Percentiles rank a stretch among this genome's conserved stretches.
Conservation (phyloP, 2,329 filamentous ascomycete genomes). For the Cercospora citrullina region DNA sequence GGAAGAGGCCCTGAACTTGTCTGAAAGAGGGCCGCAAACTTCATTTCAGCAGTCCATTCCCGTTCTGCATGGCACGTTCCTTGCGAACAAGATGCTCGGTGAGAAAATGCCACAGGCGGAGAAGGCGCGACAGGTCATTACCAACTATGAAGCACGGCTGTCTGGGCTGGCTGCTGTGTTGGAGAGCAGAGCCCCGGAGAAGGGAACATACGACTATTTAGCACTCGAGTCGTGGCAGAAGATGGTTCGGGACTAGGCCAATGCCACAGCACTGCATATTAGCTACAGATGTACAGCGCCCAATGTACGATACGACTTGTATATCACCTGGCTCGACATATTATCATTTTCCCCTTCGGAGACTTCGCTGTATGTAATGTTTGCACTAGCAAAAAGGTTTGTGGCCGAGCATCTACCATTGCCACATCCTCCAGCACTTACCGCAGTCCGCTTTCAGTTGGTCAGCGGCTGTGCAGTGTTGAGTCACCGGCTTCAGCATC, state of each 20-base stretch:
- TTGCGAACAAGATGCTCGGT: conserved; percentile 45
- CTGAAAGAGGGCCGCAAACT: conserved; percentile 18
- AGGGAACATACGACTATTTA: conserved; percentile 31
- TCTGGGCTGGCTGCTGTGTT: conserved; percentile 28
- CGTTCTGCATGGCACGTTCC: conserved; percentile 48
- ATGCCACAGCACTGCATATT: not conserved
- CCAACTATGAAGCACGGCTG: conserved; percentile 33
- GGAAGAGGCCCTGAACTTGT: not conserved
- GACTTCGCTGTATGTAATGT: not conserved
- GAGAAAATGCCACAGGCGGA: conserved; percentile 36
- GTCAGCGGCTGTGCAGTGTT: not conserved
- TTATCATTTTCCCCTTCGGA: not conserved
- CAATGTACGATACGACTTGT: not conserved
- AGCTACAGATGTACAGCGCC: not conserved
- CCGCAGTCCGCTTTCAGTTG: not conserved
- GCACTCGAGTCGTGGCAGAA: conserved; percentile 34
- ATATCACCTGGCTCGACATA: not conserved
- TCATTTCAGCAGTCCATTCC: conserved; percentile 39
- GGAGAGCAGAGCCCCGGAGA: conserved; percentile 26
- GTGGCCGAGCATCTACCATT: not conserved
- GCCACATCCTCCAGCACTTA: not conserved
- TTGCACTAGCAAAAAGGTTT: not conserved
- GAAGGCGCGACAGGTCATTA: conserved; percentile 28
- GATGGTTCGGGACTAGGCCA: conserved; percentile 24
- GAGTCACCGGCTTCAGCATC: not conserved